A percentile compares a stretch with the other conserved stretches of the same genome.
These are phyloP conservation scores for Cercis canadensis DNA, from an alignment of 306 rosid species.

Conservation along the genomic window DNA sequence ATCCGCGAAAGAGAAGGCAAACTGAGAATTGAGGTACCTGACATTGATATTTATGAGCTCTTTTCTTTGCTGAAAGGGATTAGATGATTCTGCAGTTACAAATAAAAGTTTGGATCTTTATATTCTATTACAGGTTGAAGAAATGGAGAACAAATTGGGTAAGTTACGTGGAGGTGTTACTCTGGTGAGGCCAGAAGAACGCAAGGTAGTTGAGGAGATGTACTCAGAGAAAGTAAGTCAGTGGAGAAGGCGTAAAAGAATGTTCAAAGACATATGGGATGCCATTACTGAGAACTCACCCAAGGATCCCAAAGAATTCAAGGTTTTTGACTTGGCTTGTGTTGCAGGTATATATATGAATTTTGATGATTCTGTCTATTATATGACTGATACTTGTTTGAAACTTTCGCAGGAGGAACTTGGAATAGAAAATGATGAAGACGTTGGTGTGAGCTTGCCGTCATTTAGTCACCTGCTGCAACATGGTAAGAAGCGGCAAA, in stretches of 20 bases:
- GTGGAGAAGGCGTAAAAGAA: slow-evolving; percentile 94
- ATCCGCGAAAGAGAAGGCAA: slow-evolving; percentile 65
- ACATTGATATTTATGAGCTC: slow-evolving; percentile 26
- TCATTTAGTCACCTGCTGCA: slow-evolving; percentile 66
- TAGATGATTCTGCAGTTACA: slow-evolving; percentile 22
- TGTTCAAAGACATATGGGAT: slow-evolving; percentile 92
- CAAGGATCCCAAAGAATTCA: slow-evolving; percentile 83
- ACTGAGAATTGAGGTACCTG: slow-evolving; percentile 74
- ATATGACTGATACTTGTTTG: slow-evolving; percentile 14
- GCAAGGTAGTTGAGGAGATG: slow-evolving; percentile 60
- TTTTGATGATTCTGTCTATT: slow-evolving; percentile 12
- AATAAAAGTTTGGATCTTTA: slow-evolving; percentile 27
- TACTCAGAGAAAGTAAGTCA: slow-evolving; percentile 62
- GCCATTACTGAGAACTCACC: slow-evolving; percentile 88
- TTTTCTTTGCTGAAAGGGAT: slow-evolving; percentile 13
- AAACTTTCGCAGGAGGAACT: slow-evolving; percentile 77
- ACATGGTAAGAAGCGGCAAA: slow-evolving; percentile 61
- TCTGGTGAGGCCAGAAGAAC: slow-evolving; percentile 89
- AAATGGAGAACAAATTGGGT: slow-evolving; percentile 70
- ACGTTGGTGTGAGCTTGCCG: slow-evolving; percentile 75
- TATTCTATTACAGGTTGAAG: slow-evolving; percentile 62
- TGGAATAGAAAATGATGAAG: slow-evolving; percentile 84
- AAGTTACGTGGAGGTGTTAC: slow-evolving; percentile 83
- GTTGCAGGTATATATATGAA: background rate
- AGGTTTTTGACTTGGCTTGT: slow-evolving; percentile 48